Evolutionary conservation across 768 basidiomycete species (phyloP).

Genomic region (Paxillus rubicundulus): DNA sequence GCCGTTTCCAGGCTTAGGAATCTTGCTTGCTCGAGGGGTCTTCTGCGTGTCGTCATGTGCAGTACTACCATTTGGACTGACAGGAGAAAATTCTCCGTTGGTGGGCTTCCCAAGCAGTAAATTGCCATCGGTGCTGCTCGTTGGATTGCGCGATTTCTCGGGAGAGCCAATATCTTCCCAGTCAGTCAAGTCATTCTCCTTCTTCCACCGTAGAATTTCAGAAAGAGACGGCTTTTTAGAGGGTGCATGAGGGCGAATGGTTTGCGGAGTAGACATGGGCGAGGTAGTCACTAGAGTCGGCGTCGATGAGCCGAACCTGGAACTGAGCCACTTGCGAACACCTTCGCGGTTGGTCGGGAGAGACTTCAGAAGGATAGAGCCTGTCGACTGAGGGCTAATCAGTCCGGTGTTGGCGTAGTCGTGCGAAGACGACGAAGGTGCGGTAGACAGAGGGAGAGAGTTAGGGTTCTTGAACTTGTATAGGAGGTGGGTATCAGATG

Average conservation of each 20-base stretch:
- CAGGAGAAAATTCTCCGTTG: constrained; percentile 30
- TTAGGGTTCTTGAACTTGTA: constrained; percentile 46
- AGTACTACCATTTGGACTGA: constrained; percentile 27
- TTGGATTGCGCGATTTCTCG: constrained; percentile 48
- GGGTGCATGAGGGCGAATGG: constrained; percentile 36
- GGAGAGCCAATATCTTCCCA: constrained; percentile 60
- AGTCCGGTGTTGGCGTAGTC: constrained; percentile 45
- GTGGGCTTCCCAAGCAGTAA: constrained; percentile 24
- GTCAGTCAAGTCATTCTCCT: constrained; percentile 57
- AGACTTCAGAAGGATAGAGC: constrained; percentile 37
- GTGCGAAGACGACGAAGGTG: constrained; percentile 47
- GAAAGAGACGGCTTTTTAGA: constrained; percentile 66
- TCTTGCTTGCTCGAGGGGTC: constrained; percentile 35
- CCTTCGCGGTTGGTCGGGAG: constrained; percentile 75
- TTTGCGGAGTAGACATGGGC: constrained; percentile 32
- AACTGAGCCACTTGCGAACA: constrained; percentile 77
- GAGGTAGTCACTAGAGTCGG: constrained; percentile 39
- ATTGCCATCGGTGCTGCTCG: constrained; percentile 42
- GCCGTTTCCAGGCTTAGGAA: constrained; percentile 27
- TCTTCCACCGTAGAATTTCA: constrained; percentile 57
- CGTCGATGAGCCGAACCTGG: constrained; percentile 48
- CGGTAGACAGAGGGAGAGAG: constrained; percentile 41
- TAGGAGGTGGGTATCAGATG: constrained; percentile 64
- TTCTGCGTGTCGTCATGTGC: constrained; percentile 31
- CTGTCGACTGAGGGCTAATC: constrained; percentile 35